A percentile compares a stretch with the other conserved stretches of the same genome.
Evolutionary conservation across 164 flowering plant genomes (phyloP).

Genomic region (Kingdonia uniflora): DNA sequence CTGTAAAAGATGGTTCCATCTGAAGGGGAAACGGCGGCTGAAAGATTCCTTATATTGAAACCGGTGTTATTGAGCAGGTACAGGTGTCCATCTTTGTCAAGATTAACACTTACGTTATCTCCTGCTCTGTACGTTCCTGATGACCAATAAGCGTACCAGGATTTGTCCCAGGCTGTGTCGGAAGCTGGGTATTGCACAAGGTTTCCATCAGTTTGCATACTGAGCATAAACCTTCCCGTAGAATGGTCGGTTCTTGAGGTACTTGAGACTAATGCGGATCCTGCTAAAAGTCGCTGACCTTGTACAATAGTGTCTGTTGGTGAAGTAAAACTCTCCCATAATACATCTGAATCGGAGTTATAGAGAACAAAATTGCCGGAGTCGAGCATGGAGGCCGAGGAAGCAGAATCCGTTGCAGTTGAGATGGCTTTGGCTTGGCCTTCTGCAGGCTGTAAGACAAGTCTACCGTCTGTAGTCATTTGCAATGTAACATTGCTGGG

Average conservation of each 20-base stretch:
- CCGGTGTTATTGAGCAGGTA: constrained; percentile 7
- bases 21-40: background rate
- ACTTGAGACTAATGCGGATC: constrained; percentile 7
- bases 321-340: constrained; percentile 28
- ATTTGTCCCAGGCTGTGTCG: background rate
- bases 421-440: background rate
- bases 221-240: constrained; percentile 12
- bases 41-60: constrained; percentile 1
- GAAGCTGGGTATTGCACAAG: constrained; percentile 21
- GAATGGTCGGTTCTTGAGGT: constrained; percentile 9
- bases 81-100: constrained; percentile 5
- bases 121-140: constrained; percentile 5
- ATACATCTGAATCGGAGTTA: background rate
- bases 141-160: constrained; percentile 18
- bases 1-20: background rate
- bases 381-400: too few relatives aligned
- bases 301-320: constrained; percentile 15
- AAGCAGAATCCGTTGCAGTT: too few relatives aligned
- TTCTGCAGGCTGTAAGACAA: constrained; percentile 8
- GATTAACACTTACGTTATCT: constrained; percentile 9
- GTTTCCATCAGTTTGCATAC: constrained; percentile 24
- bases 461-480: constrained; percentile 19
- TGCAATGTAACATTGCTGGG: constrained; percentile 12
- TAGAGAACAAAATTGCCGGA: constrained; percentile 25
- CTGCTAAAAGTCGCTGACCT: constrained; percentile 8